Conservation (phyloP, 495 filamentous ascomycete genomes). For the Aspergillus leporis region DNA sequence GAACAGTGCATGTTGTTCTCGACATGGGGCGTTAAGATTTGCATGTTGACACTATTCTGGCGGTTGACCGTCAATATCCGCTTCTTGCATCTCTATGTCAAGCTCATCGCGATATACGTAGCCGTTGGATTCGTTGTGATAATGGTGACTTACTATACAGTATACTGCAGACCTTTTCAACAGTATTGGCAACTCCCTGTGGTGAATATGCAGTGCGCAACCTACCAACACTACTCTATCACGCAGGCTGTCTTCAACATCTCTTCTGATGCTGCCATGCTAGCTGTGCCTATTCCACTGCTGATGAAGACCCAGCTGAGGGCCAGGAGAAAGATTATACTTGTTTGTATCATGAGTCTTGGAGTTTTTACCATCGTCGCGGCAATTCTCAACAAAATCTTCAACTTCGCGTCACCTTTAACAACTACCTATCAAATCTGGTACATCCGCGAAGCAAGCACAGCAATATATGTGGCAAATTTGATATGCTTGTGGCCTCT, state of each 20-base stretch:
- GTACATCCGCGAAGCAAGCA: conserved; percentile 66
- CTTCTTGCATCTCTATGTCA: conserved; percentile 46
- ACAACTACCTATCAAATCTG: conserved; percentile 54
- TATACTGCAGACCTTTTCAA: conserved; percentile 62
- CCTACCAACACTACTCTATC: conserved; percentile 56
- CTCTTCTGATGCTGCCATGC: conserved; percentile 62
- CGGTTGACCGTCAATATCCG: conserved; percentile 42
- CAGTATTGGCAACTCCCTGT: conserved; percentile 61
- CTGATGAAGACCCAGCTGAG: conserved; percentile 56
- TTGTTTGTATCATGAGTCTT: conserved; percentile 51
- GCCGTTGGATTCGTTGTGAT: conserved; percentile 57
- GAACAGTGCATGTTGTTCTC: conserved; percentile 54
- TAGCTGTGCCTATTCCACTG: conserved; percentile 60
- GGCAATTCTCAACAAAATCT: conserved; percentile 65
- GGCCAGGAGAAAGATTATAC: conserved; percentile 49
- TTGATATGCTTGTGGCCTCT: conserved; percentile 64
- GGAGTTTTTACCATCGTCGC: conserved; percentile 65
- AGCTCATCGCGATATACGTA: conserved; percentile 54
- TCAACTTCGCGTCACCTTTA: conserved; percentile 59
- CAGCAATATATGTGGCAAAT: conserved; percentile 64
- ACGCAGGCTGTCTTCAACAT: conserved; percentile 68
- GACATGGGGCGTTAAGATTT: conserved; percentile 51
- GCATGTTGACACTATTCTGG: conserved; percentile 53
- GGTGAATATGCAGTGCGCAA: conserved; percentile 35
- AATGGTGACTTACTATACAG: conserved; percentile 62